A percentile compares a stretch with the other conserved stretches of the same genome.
Conservation (phyloP, 331 rosid genomes). For the Spiraea crenata region DNA sequence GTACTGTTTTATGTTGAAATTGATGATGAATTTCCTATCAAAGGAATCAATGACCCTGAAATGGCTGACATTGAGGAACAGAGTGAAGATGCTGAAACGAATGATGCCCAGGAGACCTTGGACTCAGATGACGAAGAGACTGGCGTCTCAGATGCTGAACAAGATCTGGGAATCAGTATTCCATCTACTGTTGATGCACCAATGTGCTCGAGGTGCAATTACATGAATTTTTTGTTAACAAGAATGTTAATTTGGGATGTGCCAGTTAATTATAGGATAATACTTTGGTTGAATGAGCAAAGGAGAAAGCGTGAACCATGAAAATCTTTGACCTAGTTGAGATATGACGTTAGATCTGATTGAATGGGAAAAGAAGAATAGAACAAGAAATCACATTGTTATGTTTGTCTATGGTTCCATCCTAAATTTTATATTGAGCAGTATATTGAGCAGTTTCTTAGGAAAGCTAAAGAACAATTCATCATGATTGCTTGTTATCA, state of each 20-base stretch:
- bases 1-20: constrained; percentile 29
- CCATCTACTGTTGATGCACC: constrained; percentile 35
- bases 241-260: neutral
- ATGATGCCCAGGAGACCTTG: constrained; percentile 44
- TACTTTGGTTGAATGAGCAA: neutral
- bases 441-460: no score
- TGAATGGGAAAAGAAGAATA: neutral
- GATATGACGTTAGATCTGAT: neutral
- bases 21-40: constrained; percentile 36
- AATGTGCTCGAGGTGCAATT: constrained; percentile 48
- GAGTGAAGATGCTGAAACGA: constrained; percentile 46
- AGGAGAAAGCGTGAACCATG: neutral
- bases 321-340: neutral
- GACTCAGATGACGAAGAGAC: constrained; percentile 3
- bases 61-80: constrained; percentile 27
- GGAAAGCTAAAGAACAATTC: neutral
- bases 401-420: neutral
- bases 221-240: constrained; percentile 12
- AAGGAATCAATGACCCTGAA: constrained; percentile 27
- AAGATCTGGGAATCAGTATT: constrained; percentile 28
- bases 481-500: neutral
- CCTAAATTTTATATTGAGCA: neutral
- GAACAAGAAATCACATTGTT: neutral
- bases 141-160: constrained; percentile 52
- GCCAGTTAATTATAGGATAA: neutral